Conservation (phyloP, 768 basidiomycete species). For the Chlorophyllum brunneum region DNA sequence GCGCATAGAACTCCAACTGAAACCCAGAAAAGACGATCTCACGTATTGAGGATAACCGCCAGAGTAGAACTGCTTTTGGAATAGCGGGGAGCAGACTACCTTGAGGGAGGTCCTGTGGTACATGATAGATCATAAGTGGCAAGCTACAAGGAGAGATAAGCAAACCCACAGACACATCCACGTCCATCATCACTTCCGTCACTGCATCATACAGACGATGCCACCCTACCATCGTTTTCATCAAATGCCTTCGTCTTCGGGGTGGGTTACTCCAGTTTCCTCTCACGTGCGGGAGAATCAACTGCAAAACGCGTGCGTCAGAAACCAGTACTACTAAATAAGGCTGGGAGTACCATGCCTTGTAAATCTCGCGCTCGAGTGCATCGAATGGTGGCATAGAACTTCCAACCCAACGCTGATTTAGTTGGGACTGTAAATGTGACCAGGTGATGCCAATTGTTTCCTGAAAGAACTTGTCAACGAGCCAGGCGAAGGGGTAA, state of each 20-base stretch:
- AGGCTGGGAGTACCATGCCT: conserved; percentile 26
- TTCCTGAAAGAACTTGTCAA: conserved; percentile 64
- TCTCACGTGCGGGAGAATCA: conserved; percentile 53
- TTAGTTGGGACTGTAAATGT: conserved; percentile 25
- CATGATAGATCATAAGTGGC: background rate
- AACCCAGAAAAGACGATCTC: conserved; percentile 75
- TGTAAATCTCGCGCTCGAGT: conserved; percentile 38
- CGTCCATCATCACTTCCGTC: conserved; percentile 25
- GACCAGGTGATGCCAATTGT: conserved; percentile 52
- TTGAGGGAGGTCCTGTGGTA: conserved; percentile 25
- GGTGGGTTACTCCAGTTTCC: conserved; percentile 68
- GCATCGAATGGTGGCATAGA: conserved; percentile 34
- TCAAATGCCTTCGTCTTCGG: conserved; percentile 58
- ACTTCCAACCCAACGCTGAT: conserved; percentile 33
- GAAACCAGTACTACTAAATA: conserved; percentile 7
- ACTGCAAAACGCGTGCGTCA: conserved; percentile 31
- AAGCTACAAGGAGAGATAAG: conserved; percentile 5
- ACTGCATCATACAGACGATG: conserved; percentile 56
- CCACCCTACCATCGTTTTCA: conserved; percentile 64
- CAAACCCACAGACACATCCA: conserved; percentile 27
- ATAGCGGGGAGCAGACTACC: conserved; percentile 36
- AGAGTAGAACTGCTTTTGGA: conserved; percentile 47
- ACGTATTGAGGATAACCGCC: conserved; percentile 55
- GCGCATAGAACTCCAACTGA: conserved; percentile 68
- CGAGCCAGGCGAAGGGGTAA: conserved; percentile 48